phyloP scores from a whole-genome alignment of 1,284 basidiomycete genomes.

The Kwoniella shivajii region DNA sequence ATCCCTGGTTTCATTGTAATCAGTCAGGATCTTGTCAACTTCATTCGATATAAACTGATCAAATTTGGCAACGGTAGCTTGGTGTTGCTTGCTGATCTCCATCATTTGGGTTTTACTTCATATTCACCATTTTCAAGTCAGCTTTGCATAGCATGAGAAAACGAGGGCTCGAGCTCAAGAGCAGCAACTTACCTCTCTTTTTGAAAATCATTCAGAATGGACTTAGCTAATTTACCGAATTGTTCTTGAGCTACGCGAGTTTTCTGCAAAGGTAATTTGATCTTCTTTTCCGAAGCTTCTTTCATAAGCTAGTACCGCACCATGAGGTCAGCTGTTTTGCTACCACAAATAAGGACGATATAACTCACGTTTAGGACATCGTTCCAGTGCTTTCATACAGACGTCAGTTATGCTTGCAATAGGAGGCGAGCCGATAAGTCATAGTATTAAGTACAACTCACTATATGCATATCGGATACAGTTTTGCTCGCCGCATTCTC shows the following conservation, averaged over 20 bases:
- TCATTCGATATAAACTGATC: neutral
- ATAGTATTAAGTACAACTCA: neutral
- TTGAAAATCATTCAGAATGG: neutral
- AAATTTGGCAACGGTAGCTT: neutral
- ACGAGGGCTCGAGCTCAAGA: no score
- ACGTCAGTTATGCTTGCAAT: neutral
- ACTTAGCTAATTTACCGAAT: neutral
- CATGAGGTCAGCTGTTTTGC: no score
- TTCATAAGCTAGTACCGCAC: neutral
- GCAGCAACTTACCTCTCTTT: slow-evolving; percentile 1
- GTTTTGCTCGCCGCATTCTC: neutral
- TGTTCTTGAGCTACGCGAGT: neutral
- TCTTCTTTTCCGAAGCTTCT: neutral
- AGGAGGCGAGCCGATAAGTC: neutral
- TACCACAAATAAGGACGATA: no score
- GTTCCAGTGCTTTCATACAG: neutral
- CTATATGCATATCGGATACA: neutral
- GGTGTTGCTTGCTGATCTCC: neutral
- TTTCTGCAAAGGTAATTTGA: neutral
- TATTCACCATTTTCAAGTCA: neutral
- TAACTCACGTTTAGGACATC: neutral
- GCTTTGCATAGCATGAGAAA: no score
- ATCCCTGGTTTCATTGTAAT: neutral
- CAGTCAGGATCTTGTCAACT: neutral
- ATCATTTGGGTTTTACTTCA: no score